phyloP scores from a whole-genome alignment of 805 yeast species.

The Ogataea nitratoaversa region DNA sequence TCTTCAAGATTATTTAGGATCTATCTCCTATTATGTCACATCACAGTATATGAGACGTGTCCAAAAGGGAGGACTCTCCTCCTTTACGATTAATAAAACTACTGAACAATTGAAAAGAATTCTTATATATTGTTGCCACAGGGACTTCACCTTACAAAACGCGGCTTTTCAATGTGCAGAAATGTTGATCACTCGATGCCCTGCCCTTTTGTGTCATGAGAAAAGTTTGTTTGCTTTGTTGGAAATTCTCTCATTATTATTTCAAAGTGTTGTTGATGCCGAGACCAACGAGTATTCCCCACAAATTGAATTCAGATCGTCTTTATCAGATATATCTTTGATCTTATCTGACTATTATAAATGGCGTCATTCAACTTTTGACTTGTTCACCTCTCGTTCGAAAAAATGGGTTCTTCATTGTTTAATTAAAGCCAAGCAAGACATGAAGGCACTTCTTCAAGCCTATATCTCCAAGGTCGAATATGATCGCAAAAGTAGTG shows the following conservation, averaged over 20 bases:
- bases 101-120: conserved; percentile 69
- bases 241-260: conserved; percentile 73
- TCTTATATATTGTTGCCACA: conserved; percentile 70
- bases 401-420: conserved; percentile 62
- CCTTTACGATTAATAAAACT: conserved; percentile 52
- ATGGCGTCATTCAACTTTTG: conserved; percentile 71
- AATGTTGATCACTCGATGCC: conserved; percentile 56
- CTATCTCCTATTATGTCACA: conserved; percentile 56
- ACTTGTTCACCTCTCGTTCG: conserved; percentile 53
- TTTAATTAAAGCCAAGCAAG: conserved; percentile 58
- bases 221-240: conserved; percentile 70
- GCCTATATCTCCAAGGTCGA: conserved; percentile 55
- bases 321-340: conserved; percentile 42
- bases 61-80: conserved; percentile 48
- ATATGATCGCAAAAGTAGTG: conserved; percentile 21
- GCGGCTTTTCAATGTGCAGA: conserved; percentile 79
- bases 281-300: conserved; percentile 85
- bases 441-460: conserved; percentile 75
- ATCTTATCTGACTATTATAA: conserved; percentile 68
- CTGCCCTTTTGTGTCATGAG: conserved; percentile 75
- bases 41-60: conserved; percentile 51
- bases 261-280: conserved; percentile 78
- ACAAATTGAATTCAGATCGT: conserved; percentile 52
- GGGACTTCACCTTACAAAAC: conserved; percentile 68
- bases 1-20: conserved; percentile 63